A percentile compares a stretch with the other conserved stretches of the same genome.
Evolutionary conservation across 2,329 filamentous ascomycete genomes (phyloP).

Genomic region (Colletotrichum falcatum): DNA sequence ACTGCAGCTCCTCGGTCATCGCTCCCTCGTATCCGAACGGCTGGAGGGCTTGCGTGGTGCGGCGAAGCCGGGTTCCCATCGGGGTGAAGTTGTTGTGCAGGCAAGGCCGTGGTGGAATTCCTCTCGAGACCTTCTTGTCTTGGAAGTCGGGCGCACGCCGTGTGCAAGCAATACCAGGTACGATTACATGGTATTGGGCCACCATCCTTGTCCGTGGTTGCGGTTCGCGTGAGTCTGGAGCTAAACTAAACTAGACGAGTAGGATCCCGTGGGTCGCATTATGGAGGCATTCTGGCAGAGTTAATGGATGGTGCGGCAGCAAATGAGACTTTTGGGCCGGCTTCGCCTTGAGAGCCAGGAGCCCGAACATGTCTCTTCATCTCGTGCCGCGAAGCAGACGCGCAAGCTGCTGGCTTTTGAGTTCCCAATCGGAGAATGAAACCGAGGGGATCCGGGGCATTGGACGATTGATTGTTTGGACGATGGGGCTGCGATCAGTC

Average conservation of each 20-base stretch:
- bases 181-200: neutral
- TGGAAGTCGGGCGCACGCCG: slow-evolving; percentile 21
- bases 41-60: slow-evolving; percentile 17
- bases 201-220: too few relatives aligned
- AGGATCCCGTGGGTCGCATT: neutral
- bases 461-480: neutral
- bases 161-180: neutral
- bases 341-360: slow-evolving; percentile 6
- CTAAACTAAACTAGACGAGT: neutral
- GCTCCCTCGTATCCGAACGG: slow-evolving; percentile 23
- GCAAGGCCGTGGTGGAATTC: too few relatives aligned
- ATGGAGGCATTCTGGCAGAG: neutral
- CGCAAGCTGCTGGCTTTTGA: slow-evolving; percentile 14
- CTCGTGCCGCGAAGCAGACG: neutral
- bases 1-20: slow-evolving; percentile 4
- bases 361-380: neutral
- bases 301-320: neutral
- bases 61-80: slow-evolving; percentile 23
- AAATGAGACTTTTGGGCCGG: neutral
- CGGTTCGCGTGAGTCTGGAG: neutral
- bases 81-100: too few relatives aligned
- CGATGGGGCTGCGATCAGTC: neutral
- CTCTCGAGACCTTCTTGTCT: slow-evolving; percentile 7
- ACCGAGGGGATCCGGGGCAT: neutral
- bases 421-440: neutral